These are phyloP conservation scores for Pyricularia pennisetigena DNA, from an alignment of 2,329 filamentous ascomycete genomes.

Conservation along the genomic window DNA sequence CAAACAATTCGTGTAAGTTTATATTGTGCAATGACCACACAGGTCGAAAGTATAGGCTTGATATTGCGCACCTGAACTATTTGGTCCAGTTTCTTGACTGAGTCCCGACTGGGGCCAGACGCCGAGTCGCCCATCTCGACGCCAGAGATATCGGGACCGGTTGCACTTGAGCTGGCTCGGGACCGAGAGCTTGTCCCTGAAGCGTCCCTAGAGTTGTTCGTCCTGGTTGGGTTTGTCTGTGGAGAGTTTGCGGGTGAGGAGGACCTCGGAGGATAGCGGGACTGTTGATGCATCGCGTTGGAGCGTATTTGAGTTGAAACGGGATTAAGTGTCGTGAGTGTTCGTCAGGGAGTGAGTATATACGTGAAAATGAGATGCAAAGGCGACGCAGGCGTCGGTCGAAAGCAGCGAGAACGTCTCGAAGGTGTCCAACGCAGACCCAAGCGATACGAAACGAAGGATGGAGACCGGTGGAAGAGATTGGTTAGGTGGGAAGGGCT, in stretches of 20 bases:
- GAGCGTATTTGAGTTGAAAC: background rate
- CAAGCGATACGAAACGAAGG: background rate
- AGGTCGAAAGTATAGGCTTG: background rate
- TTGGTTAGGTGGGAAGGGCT: constrained; percentile 1
- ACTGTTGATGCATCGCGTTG: constrained; percentile 75
- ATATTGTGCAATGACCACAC: background rate
- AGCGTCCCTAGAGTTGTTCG: constrained; percentile 65
- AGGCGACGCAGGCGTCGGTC: background rate
- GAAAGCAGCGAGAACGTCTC: background rate
- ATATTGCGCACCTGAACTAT: constrained; percentile 59
- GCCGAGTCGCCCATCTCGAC: constrained; percentile 9
- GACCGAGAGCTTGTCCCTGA: constrained; percentile 25
- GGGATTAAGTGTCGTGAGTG: background rate
- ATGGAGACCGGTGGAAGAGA: background rate
- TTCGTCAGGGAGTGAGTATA: background rate
- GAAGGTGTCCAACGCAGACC: background rate
- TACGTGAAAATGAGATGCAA: background rate
- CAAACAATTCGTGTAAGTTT: constrained; percentile 4
- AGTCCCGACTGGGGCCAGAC: constrained; percentile 50
- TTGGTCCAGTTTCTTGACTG: constrained; percentile 75
- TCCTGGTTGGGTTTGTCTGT: constrained; percentile 61
- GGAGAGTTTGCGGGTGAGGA: constrained; percentile 65
- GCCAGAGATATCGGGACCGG: constrained; percentile 21
- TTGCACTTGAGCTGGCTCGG: constrained; percentile 32
- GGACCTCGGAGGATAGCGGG: constrained; percentile 62